Evolutionary conservation across 2,329 filamentous ascomycete genomes (phyloP).

Genomic region (Hypoxylon sp.): DNA sequence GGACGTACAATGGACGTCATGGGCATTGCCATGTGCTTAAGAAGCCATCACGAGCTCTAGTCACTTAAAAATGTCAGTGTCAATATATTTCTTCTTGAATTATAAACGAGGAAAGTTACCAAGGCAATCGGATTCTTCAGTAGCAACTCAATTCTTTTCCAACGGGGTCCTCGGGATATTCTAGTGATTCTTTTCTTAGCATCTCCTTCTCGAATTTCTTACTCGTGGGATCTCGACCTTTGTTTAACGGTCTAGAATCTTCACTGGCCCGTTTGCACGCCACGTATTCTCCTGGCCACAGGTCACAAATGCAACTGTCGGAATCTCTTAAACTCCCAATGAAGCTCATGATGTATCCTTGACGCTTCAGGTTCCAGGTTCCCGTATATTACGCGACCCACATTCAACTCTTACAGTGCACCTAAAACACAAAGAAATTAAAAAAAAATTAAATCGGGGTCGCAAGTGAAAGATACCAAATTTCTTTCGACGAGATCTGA

Average conservation of each 20-base stretch:
- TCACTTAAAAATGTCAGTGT: slow-evolving; percentile 19
- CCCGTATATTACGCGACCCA: slow-evolving; percentile 36
- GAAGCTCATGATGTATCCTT: slow-evolving; percentile 35
- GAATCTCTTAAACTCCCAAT: slow-evolving; percentile 25
- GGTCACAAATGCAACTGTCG: slow-evolving; percentile 34
- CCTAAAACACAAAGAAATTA: slow-evolving; percentile 9
- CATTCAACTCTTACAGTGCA: slow-evolving; percentile 30
- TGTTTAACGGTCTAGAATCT: slow-evolving; percentile 27
- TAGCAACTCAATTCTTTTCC: neutral
- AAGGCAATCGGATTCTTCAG: slow-evolving; percentile 2
- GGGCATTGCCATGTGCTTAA: slow-evolving; percentile 34
- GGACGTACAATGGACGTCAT: too few relatives aligned
- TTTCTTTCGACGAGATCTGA: slow-evolving; percentile 20
- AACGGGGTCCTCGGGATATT: neutral
- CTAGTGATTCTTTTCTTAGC: slow-evolving; percentile 7
- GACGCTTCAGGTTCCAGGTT: slow-evolving; percentile 25
- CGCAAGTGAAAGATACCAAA: slow-evolving; percentile 22
- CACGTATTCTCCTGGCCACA: slow-evolving; percentile 37
- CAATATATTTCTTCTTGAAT: slow-evolving; percentile 12
- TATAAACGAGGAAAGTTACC: slow-evolving; percentile 8
- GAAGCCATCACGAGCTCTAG: slow-evolving; percentile 21
- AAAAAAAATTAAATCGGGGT: slow-evolving; percentile 37
- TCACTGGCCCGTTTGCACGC: slow-evolving; percentile 31
- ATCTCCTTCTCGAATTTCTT: neutral
- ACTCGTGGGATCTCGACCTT: slow-evolving; percentile 17